Evolutionary conservation across 306 rosid species (phyloP), one percentile per base, ranked within the genome.

Genomic region (Purshia tridentata): DNA sequence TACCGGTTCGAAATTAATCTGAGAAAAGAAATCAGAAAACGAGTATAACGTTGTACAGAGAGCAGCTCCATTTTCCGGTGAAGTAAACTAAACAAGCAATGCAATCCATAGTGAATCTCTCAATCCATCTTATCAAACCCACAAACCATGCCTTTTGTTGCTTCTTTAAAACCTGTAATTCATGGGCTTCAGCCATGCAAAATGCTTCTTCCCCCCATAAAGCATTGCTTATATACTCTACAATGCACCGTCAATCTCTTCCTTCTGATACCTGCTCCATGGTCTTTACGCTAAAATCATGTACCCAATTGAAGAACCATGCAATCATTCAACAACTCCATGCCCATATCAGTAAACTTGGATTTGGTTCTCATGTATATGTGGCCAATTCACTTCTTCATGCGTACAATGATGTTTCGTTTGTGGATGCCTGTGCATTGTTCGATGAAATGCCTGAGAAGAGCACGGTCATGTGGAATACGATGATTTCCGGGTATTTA

Each of bases 391-490:
- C 86, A 18, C 88, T 91, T 2, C 75, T 87, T 0, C 19, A 73
- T 2, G 79, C 81, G 0, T 88, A 87, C 6, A 75, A 65, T 14
- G 6, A 49, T 0, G 52, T 39, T 18, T 88, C 88, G 40, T 64
- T 84, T 11, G 9, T 13, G 4, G 74, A 80, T 64, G 97, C 92
- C 1, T 19, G 88, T 35, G 4, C 9, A 10, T 6, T 91, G 87
- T 86, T 91, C 67, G 90, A 88, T 9, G 88, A 87, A 88, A 87
- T 88, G 79, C 90, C 92, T 1, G 77, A 73, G 1, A 84, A 16
- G 77, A 84, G 74, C 47, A 68, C 72, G 0, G 86, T 88, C 67
- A 74, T 89, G 2, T 88, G 90, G 92, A 88, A 88, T 59, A 82
- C 89, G 0, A 88, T 91, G 94, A 75, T 88, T 56, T 8, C 73